Conservation (phyloP, 257 asterid genomes). For the Phtheirospermum japonicum region DNA sequence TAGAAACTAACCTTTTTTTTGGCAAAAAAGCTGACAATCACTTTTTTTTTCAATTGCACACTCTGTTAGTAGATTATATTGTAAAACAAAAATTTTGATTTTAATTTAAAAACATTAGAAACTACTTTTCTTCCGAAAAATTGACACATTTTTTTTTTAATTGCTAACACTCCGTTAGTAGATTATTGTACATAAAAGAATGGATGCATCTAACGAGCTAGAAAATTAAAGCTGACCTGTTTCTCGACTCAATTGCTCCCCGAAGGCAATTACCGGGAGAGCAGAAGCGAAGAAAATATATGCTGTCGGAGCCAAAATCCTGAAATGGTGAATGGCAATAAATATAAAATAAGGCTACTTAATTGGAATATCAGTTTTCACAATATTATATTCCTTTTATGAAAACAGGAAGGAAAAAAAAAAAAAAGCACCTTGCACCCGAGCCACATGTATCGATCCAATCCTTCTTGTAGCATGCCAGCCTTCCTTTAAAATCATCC, state of each 20-base stretch:
- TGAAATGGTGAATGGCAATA: slow-evolving; percentile 33
- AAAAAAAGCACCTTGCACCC: slow-evolving; percentile 56
- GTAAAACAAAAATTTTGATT: too few species aligned
- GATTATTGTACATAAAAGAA: too few species aligned
- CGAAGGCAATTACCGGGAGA: slow-evolving; percentile 89
- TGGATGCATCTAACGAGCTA: neutral
- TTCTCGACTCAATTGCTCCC: slow-evolving; percentile 87
- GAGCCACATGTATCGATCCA: slow-evolving; percentile 52
- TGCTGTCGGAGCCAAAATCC: slow-evolving; percentile 90
- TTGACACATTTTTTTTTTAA: neutral
- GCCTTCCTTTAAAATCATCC: slow-evolving; percentile 46
- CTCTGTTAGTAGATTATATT: too few species aligned
- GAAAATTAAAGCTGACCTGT: slow-evolving; percentile 50
- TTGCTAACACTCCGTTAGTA: neutral
- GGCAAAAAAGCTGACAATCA: neutral
- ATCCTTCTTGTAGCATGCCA: slow-evolving; percentile 56
- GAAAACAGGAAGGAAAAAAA: neutral
- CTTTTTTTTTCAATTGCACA: neutral
- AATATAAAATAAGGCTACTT: slow-evolving; percentile 6
- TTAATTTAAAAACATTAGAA: neutral
- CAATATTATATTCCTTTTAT: neutral
- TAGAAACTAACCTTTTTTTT: neutral
- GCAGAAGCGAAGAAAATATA: slow-evolving; percentile 94
- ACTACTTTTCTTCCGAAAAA: neutral
- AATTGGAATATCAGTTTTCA: neutral